A percentile compares a stretch with the other conserved stretches of the same genome.
phyloP scores from a whole-genome alignment of 2,329 filamentous ascomycete species.

The Hymenoscyphus fraxineus region DNA sequence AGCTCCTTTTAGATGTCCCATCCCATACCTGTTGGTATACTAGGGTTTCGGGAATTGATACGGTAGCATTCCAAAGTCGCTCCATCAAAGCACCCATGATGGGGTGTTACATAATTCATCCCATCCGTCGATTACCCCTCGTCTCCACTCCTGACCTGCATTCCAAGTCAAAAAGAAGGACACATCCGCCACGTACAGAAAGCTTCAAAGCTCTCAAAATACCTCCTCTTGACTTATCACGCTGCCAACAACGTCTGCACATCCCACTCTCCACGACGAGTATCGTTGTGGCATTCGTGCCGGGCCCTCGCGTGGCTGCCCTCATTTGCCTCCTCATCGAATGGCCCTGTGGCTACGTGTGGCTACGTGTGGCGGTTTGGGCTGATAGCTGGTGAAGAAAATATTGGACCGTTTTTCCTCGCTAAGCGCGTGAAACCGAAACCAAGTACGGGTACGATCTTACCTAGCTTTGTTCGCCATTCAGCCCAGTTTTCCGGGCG shows the following conservation, averaged over 20 bases:
- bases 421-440: not conserved
- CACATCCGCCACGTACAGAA: not conserved
- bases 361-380: not conserved
- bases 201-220: not conserved
- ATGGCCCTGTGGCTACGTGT: not conserved
- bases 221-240: not conserved
- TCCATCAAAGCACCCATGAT: not conserved
- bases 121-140: not conserved
- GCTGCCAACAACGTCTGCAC: not conserved
- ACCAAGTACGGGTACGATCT: not conserved
- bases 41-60: too few relatives aligned
- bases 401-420: constrained; percentile 1
- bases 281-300: not conserved
- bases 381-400: not conserved
- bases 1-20: too few relatives aligned
- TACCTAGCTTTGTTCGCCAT: not conserved
- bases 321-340: not conserved
- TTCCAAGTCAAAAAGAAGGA: not conserved
- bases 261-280: not conserved
- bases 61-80: not conserved
- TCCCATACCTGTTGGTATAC: too few relatives aligned
- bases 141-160: not conserved
- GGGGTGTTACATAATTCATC: not conserved
- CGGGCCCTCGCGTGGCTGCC: not conserved
- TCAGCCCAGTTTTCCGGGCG: not conserved